These are phyloP conservation scores for Mortierella sp. DNA, from an alignment of 371 early-diverging fungal species.

Conservation along the genomic window DNA sequence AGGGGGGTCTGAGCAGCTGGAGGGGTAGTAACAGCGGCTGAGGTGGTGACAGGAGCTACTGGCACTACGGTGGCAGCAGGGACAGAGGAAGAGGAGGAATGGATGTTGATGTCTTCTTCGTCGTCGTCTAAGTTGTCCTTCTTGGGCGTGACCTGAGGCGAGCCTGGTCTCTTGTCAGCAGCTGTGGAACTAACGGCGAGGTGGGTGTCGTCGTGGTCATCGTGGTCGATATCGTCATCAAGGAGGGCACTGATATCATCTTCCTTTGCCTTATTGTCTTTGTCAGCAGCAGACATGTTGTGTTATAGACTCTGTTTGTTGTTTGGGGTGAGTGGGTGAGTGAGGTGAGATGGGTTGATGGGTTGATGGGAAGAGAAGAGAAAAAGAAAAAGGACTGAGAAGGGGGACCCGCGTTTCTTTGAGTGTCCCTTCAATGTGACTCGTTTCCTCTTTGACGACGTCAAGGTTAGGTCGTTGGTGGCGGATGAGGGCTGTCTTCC, in stretches of 20 bases:
- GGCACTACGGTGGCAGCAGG: conserved; percentile 2
- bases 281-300: conserved; percentile 14
- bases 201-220: conserved; percentile 13
- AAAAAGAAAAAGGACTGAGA: neutral
- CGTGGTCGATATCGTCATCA: conserved; percentile 26
- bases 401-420: neutral
- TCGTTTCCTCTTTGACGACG: neutral
- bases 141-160: conserved; percentile 29
- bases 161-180: conserved; percentile 23
- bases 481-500: neutral
- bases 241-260: conserved; percentile 20
- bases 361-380: neutral
- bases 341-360: neutral
- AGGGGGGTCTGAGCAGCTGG: conserved; percentile 11
- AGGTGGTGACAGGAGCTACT: neutral
- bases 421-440: neutral
- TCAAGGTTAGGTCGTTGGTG: neutral
- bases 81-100: conserved; percentile 1
- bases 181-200: neutral
- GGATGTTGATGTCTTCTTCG: conserved; percentile 17
- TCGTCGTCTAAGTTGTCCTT: conserved; percentile 18
- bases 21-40: conserved; percentile 7
- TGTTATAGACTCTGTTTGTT: conserved; percentile 1
- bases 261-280: conserved; percentile 14
- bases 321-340: conserved; percentile 11